Conservation (phyloP, 2,329 filamentous ascomycete species). For the Elsinoe batatas region DNA sequence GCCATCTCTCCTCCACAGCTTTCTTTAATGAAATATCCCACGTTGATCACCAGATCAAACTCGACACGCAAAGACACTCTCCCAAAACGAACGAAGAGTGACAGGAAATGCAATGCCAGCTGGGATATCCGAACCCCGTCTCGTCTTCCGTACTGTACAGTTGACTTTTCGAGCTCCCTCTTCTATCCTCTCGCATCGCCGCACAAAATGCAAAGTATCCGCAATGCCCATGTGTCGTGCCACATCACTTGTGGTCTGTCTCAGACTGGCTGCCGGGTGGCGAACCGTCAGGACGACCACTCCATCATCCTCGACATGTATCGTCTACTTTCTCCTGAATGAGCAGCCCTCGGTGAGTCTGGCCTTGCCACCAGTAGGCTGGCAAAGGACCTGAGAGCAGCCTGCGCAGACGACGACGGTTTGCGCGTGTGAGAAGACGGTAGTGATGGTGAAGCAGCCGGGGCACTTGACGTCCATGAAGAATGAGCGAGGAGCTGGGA, state of each 20-base stretch:
- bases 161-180: conserved; percentile 19
- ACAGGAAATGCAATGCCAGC: conserved; percentile 15
- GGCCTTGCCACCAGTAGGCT: conserved; percentile 98
- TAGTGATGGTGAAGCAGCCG: conserved; percentile 99
- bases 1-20: conserved; percentile 24
- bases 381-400: conserved; percentile 98
- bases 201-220: conserved; percentile 13
- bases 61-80: conserved; percentile 16
- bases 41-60: conserved; percentile 5
- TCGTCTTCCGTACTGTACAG: conserved; percentile 15
- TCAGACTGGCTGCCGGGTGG: conserved; percentile 3
- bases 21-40: conserved; percentile 10
- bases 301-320: conserved; percentile 21
- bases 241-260: conserved; percentile 18
- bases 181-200: conserved; percentile 19
- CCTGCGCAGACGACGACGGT: conserved; percentile 99
- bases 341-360: conserved; percentile 99
- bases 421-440: conserved; percentile 99
- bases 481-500: conserved; percentile 95
- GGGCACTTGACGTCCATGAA: conserved; percentile 99
- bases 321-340: conserved; percentile 98
- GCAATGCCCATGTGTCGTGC: conserved; percentile 16
- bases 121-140: conserved; percentile 21
- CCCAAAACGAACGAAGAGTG: conserved; percentile 4
- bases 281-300: conserved; percentile 13